phyloP scores from a whole-genome alignment of 768 basidiomycete genomes.

The Rhizopogon sp. region DNA sequence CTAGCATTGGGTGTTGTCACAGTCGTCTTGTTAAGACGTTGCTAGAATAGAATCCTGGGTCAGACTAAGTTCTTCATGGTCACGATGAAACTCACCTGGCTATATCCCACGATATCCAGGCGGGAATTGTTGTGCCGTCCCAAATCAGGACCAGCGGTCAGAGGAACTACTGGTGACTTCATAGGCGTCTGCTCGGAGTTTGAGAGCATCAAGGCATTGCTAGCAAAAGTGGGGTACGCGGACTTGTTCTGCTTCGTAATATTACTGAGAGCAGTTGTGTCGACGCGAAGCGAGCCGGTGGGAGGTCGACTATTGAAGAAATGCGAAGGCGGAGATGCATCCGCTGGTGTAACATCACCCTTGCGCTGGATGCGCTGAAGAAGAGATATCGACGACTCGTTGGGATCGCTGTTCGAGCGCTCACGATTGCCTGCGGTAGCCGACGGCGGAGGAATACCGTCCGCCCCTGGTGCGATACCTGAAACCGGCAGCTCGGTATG shows the following conservation, averaged over 20 bases:
- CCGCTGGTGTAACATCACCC: conserved; percentile 55
- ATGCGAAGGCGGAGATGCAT: conserved; percentile 36
- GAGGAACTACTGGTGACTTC: conserved; percentile 66
- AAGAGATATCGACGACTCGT: conserved; percentile 65
- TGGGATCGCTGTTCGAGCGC: conserved; percentile 77
- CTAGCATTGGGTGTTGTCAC: conserved; percentile 48
- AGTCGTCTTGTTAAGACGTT: conserved; percentile 46
- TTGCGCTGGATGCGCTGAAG: conserved; percentile 73
- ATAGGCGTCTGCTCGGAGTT: conserved; percentile 51
- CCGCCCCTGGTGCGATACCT: conserved; percentile 52
- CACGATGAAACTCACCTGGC: conserved; percentile 43
- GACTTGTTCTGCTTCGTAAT: conserved; percentile 77
- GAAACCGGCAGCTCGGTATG: conserved; percentile 77
- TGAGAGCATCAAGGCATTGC: conserved; percentile 46
- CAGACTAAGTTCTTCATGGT: background rate
- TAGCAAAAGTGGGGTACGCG: conserved; percentile 62
- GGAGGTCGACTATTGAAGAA: conserved; percentile 61
- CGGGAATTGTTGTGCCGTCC: conserved; percentile 71
- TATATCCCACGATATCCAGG: conserved; percentile 68
- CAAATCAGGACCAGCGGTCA: conserved; percentile 82
- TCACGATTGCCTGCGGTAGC: conserved; percentile 52
- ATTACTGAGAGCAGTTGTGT: conserved; percentile 61
- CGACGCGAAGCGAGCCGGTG: conserved; percentile 66
- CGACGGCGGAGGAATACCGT: conserved; percentile 48
- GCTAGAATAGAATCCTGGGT: conserved; percentile 18